phyloP scores from a whole-genome alignment of 805 yeast species.

The Candida methanosorbosa region DNA sequence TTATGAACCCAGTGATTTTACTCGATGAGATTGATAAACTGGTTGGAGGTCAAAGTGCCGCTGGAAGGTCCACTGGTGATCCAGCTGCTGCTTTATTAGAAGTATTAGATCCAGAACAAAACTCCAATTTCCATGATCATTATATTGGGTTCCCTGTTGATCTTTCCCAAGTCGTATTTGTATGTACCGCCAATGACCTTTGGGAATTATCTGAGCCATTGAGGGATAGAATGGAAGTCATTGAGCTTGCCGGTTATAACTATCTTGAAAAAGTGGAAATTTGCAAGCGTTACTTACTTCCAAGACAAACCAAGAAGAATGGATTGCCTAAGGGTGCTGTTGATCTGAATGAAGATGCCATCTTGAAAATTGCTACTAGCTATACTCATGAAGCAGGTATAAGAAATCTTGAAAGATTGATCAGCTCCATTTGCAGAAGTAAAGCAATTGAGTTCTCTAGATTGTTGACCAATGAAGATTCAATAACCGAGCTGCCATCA shows the following conservation, averaged over 20 bases:
- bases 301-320: constrained; percentile 63
- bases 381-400: constrained; percentile 88
- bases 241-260: constrained; percentile 72
- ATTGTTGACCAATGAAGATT: constrained; percentile 15
- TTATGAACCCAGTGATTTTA: constrained; percentile 76
- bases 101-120: constrained; percentile 87
- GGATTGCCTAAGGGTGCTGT: constrained; percentile 46
- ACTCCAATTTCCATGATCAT: constrained; percentile 67
- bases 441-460: constrained; percentile 66
- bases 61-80: constrained; percentile 57
- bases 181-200: constrained; percentile 81
- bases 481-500: constrained; percentile 12
- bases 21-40: constrained; percentile 84
- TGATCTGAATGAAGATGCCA: constrained; percentile 39
- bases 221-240: constrained; percentile 77
- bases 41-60: constrained; percentile 36
- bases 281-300: constrained; percentile 59
- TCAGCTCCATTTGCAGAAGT: constrained; percentile 71
- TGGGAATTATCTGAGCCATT: constrained; percentile 67
- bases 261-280: constrained; percentile 68
- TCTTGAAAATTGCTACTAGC: constrained; percentile 52
- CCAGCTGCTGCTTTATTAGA: constrained; percentile 87
- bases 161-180: constrained; percentile 68
- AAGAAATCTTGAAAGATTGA: constrained; percentile 63
- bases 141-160: constrained; percentile 83